Evolutionary conservation across 495 filamentous ascomycete genomes (phyloP).

Genomic region (Rostrohypoxylon terebratum): DNA sequence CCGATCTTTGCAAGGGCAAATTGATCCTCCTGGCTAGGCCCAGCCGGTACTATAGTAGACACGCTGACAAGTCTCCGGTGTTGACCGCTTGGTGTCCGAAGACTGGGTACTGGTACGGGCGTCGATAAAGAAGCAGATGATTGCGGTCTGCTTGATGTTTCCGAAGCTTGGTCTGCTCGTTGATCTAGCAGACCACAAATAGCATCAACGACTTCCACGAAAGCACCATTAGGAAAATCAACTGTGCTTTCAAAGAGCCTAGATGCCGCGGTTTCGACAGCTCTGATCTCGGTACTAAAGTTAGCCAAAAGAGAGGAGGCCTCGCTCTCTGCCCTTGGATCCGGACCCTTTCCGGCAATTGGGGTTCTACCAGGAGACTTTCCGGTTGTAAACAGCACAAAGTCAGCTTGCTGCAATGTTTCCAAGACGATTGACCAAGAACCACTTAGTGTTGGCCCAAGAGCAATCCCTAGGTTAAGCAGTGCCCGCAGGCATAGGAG

Average conservation of each 20-base stretch:
- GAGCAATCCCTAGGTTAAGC: slow-evolving; percentile 91
- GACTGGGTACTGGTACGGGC: slow-evolving; percentile 24
- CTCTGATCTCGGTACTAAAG: slow-evolving; percentile 80
- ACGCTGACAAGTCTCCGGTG: slow-evolving; percentile 73
- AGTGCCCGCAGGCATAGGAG: slow-evolving; percentile 89
- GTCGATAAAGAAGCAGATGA: slow-evolving; percentile 48
- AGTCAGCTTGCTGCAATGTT: slow-evolving; percentile 89
- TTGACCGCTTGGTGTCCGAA: slow-evolving; percentile 51
- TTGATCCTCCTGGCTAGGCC: slow-evolving; percentile 71
- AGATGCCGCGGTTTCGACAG: slow-evolving; percentile 87
- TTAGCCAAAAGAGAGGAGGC: slow-evolving; percentile 67
- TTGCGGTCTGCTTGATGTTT: slow-evolving; percentile 51
- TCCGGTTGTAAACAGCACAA: slow-evolving; percentile 75
- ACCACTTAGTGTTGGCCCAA: slow-evolving; percentile 84
- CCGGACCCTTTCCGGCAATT: slow-evolving; percentile 55
- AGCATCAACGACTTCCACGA: slow-evolving; percentile 79
- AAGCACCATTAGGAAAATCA: slow-evolving; percentile 85
- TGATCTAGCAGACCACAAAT: slow-evolving; percentile 74
- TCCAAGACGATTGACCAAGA: slow-evolving; percentile 93
- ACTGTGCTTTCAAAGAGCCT: slow-evolving; percentile 90
- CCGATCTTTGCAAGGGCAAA: slow-evolving; percentile 88
- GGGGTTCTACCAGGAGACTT: slow-evolving; percentile 62
- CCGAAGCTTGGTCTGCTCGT: slow-evolving; percentile 47
- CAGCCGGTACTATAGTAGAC: slow-evolving; percentile 64
- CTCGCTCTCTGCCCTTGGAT: slow-evolving; percentile 59